Percentiles rank a stretch among this genome's conserved stretches.
phyloP scores from a whole-genome alignment of 306 rosid genomes.

The Leucaena leucocephala region DNA sequence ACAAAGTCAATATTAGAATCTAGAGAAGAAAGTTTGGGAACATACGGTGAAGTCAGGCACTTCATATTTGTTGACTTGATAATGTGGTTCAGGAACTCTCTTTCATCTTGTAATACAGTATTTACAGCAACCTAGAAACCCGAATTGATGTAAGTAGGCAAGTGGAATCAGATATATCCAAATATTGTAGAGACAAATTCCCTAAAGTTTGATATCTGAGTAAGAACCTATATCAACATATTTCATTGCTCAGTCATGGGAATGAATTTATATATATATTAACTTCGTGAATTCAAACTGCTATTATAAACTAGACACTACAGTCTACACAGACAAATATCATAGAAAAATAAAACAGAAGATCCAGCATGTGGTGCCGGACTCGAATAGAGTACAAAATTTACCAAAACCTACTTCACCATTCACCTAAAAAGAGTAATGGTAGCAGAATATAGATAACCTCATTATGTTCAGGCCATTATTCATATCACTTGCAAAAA shows the following conservation, averaged over 20 bases:
- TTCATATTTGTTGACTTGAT: slow-evolving; percentile 89
- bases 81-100: slow-evolving; percentile 77
- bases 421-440: neutral
- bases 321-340: neutral
- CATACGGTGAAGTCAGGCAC: slow-evolving; percentile 89
- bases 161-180: slow-evolving; percentile 28
- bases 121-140: slow-evolving; percentile 79
- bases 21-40: slow-evolving; percentile 14
- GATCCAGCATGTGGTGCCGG: slow-evolving; percentile 2
- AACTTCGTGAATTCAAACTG: neutral
- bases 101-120: slow-evolving; percentile 78
- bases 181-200: slow-evolving; percentile 14
- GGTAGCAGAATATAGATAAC: slow-evolving; percentile 12
- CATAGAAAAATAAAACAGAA: slow-evolving; percentile 11
- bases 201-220: slow-evolving; percentile 1
- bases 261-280: neutral
- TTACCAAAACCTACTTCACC: slow-evolving; percentile 23
- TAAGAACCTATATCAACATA: neutral
- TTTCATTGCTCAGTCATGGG: neutral
- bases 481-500: neutral
- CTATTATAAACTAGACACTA: slow-evolving; percentile 4
- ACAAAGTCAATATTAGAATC: slow-evolving; percentile 23
- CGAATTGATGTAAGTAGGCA: slow-evolving; percentile 26
- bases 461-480: slow-evolving; percentile 7
- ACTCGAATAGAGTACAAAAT: slow-evolving; percentile 32